A percentile compares a stretch with the other conserved stretches of the same genome.
Conservation (phyloP, 352 stramenopile genomes). For the Globisporangium paroecandrum region DNA sequence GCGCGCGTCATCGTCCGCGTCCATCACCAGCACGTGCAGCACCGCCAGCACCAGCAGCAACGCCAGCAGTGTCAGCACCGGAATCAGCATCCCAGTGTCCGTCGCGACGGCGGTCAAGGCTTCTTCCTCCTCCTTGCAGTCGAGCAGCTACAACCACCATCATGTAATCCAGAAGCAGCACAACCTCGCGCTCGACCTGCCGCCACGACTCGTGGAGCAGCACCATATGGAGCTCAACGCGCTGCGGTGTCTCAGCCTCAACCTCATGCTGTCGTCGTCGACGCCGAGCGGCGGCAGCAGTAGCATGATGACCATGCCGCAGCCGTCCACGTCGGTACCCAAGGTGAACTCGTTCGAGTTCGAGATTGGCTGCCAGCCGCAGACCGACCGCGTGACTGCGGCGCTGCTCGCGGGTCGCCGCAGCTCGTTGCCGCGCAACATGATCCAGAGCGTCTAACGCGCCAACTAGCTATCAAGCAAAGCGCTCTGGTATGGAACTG, state of each 20-base stretch:
- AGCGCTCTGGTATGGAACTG: not conserved
- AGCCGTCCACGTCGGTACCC: slow-evolving; percentile 18
- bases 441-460: slow-evolving; percentile 25
- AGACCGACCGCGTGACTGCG: slow-evolving; percentile 13
- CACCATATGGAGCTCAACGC: slow-evolving; percentile 45
- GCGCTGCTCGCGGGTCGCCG: slow-evolving; percentile 16
- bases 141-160: slow-evolving; percentile 4
- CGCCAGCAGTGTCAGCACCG: slow-evolving; percentile 9
- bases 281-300: not conserved
- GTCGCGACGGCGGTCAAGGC: slow-evolving; percentile 5
- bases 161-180: slow-evolving; percentile 15
- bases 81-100: slow-evolving; percentile 13
- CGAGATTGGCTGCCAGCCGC: slow-evolving; percentile 14
- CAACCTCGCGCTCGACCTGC: slow-evolving; percentile 12
- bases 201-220: slow-evolving; percentile 30
- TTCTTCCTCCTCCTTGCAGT: not conserved
- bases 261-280: slow-evolving; percentile 40
- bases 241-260: slow-evolving; percentile 50
- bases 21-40: slow-evolving; percentile 11
- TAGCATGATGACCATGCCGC: slow-evolving; percentile 12
- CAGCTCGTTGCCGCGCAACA: slow-evolving; percentile 21
- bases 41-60: slow-evolving; percentile 2
- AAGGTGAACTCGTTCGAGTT: slow-evolving; percentile 18
- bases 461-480: not conserved
- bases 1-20: slow-evolving; percentile 10